A percentile compares a stretch with the other conserved stretches of the same genome.
Evolutionary conservation across 2,329 filamentous ascomycete genomes (phyloP).

Genomic region (Lasiodiplodia sp.): DNA sequence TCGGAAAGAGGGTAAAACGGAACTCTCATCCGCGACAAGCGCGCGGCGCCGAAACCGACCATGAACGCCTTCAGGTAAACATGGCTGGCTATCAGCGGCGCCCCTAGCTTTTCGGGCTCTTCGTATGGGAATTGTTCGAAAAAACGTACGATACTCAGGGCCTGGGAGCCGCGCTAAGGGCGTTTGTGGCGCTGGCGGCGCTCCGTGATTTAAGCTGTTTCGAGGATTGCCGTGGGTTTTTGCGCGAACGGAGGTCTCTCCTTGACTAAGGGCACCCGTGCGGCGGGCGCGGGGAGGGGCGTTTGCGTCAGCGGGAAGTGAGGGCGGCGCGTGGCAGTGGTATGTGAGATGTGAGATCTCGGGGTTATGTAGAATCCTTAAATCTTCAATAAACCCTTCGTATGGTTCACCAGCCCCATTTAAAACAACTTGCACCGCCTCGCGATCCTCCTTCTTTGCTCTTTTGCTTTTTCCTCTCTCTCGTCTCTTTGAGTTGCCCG

Average conservation of each 20-base stretch:
- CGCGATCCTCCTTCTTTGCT: not conserved
- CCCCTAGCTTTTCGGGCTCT: not conserved
- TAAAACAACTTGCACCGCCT: no score
- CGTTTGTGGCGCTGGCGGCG: slow-evolving; percentile 11
- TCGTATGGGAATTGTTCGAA: not conserved
- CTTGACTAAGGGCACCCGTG: not conserved
- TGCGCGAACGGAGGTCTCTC: not conserved
- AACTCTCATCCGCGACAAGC: not conserved
- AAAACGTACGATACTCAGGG: slow-evolving; percentile 20
- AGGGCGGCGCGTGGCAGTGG: no score
- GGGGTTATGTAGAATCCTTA: not conserved
- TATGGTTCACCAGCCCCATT: not conserved
- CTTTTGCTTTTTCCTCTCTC: not conserved
- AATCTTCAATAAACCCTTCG: not conserved
- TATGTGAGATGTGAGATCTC: not conserved
- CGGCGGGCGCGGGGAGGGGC: not conserved
- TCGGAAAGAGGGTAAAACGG: not conserved
- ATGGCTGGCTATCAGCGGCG: no score
- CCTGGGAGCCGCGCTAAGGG: slow-evolving; percentile 7
- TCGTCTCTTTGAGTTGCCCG: not conserved
- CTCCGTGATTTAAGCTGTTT: slow-evolving; percentile 4
- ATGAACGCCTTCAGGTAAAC: no score
- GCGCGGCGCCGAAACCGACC: not conserved
- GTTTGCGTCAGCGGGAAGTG: not conserved
- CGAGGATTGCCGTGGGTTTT: not conserved